phyloP scores from a whole-genome alignment of 164 flowering plant species.

The Tinospora cordifolia region DNA sequence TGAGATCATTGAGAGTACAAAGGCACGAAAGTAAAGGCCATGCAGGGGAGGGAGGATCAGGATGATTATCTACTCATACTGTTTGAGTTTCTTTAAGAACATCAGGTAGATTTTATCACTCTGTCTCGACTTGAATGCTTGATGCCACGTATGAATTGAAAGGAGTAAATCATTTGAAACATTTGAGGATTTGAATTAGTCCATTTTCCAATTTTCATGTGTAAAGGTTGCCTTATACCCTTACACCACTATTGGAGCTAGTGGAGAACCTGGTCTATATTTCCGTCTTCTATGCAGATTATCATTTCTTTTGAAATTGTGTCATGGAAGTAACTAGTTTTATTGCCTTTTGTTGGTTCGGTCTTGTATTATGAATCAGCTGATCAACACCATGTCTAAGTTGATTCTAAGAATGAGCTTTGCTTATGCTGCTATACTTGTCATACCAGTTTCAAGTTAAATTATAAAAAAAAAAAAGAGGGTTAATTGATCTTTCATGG shows the following conservation, averaged over 20 bases:
- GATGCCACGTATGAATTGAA: not conserved
- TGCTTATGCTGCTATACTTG: not conserved
- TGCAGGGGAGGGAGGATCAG: conserved; percentile 21
- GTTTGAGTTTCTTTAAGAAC: conserved; percentile 33
- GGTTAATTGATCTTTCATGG: not conserved
- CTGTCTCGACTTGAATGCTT: not conserved
- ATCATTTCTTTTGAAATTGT: too few relatives aligned
- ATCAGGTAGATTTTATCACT: conserved; percentile 34
- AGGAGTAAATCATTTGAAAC: too few relatives aligned
- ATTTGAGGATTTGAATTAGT: too few relatives aligned
- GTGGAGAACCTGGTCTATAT: too few relatives aligned
- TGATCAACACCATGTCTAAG: too few relatives aligned
- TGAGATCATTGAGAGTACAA: conserved; percentile 53
- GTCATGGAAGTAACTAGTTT: too few relatives aligned
- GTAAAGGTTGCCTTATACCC: too few relatives aligned
- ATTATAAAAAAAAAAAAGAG: too few relatives aligned
- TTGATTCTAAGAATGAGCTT: not conserved
- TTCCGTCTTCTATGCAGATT: too few relatives aligned
- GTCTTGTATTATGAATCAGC: not conserved
- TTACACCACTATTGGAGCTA: too few relatives aligned
- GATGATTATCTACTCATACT: conserved; percentile 24
- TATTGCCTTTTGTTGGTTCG: not conserved
- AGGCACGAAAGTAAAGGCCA: conserved; percentile 41
- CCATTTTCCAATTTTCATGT: too few relatives aligned
- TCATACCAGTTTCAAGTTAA: not conserved